Evolutionary conservation across 768 basidiomycete species (phyloP), one percentile per base, ranked within the genome.

Genomic region (Trametes villosa): DNA sequence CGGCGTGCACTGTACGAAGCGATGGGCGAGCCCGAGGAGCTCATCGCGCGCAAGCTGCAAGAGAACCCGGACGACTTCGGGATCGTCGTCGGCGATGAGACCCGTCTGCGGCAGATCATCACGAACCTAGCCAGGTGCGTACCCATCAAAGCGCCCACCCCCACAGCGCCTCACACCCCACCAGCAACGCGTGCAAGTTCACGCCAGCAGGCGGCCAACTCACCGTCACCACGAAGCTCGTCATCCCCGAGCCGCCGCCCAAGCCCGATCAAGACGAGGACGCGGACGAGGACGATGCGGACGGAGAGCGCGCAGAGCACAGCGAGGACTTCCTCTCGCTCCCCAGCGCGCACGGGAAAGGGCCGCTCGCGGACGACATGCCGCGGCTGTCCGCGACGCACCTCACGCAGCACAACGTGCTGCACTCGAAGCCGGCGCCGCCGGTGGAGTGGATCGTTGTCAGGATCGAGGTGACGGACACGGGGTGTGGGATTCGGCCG

Each of bases 391-490:
- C 76, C 0, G 62, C 63, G 17, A 57, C 66, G 33, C 69, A 66
- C 55, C 76, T 87, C 31, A 79, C 72, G 29, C 78, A 79, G 65
- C 86, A 87, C 67, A 83, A 87, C 66, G 69, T 75, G 41, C 72
- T 76, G 49, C 76, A 79, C 56, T 70, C 69, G 15, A 78, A 79
- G 62, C 71, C 75, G 1, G 53, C 69, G 6, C 63, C 76, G 0
- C 76, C 78, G 2, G 62, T 82, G 57, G 88, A 91, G 63, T 76
- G 77, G 70, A 89, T 91, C 59, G 87, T 91, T 52, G 89, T 95
- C n/a, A 81, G 93, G 57, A 89, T 94, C 29, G 92, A 94, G 70
- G 84, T 95, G 4, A 81, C 83, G 4, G 92, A 94, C 74, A 93
- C 92, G 0, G 88, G 84, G 5, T 82, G 77, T 42, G 88, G 88